Evolutionary conservation across 495 filamentous ascomycete genomes (phyloP).

Genomic region (Margaritispora aquatica): DNA sequence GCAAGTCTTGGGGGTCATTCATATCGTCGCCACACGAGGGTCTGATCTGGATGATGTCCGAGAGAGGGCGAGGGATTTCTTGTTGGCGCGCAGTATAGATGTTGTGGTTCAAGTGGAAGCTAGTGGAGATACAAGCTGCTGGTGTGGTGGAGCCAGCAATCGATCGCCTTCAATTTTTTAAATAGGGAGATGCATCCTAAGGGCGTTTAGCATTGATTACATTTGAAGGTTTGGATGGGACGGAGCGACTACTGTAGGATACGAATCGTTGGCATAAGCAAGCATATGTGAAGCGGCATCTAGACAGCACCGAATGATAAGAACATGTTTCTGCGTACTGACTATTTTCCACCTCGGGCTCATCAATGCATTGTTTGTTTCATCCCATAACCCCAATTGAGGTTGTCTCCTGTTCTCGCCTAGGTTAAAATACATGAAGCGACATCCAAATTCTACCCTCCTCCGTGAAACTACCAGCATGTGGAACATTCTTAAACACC

Average conservation of each 20-base stretch:
- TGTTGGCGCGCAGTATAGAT: conserved; percentile 59
- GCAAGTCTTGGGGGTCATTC: conserved; percentile 68
- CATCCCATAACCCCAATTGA: too few species aligned
- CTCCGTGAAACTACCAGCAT: too few species aligned
- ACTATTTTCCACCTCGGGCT: too few species aligned
- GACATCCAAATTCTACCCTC: too few species aligned
- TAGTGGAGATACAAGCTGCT: conserved; percentile 70
- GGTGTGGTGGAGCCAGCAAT: conserved; percentile 51
- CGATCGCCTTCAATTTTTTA: conserved; percentile 1
- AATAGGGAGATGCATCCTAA: background rate
- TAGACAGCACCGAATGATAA: background rate
- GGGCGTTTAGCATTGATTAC: background rate
- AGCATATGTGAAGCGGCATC: background rate
- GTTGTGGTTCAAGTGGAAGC: conserved; percentile 70
- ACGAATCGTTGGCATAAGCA: background rate
- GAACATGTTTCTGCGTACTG: background rate
- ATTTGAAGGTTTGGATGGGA: background rate
- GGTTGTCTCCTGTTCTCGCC: too few species aligned
- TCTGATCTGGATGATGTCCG: conserved; percentile 74
- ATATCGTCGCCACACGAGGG: conserved; percentile 65
- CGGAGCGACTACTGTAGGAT: background rate
- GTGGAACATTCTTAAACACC: too few species aligned
- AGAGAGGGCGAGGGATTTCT: conserved; percentile 52
- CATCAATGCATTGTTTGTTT: too few species aligned
- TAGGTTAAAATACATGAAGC: too few species aligned